These are phyloP conservation scores for Phytophthora vignae DNA, from an alignment of 352 stramenopile genomes.

Conservation along the genomic window DNA sequence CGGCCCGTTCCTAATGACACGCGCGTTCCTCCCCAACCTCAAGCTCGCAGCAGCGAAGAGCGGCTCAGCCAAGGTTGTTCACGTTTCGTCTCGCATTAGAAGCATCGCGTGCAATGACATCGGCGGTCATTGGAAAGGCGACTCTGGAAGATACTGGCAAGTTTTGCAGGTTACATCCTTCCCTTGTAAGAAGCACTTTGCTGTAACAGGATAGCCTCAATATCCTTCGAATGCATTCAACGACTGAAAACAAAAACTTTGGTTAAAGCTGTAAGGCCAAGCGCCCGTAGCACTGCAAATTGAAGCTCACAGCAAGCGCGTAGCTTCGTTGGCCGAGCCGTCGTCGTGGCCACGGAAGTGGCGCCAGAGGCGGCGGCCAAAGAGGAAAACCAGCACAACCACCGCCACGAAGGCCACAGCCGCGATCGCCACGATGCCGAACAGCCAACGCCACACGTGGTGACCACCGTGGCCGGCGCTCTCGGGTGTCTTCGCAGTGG, in stretches of 20 bases:
- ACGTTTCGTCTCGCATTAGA: conserved; percentile 52
- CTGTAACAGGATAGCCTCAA: neutral
- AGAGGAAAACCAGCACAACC: conserved; percentile 28
- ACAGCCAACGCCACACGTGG: conserved; percentile 35
- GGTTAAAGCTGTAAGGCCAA: too few relatives aligned
- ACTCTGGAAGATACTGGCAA: conserved; percentile 43
- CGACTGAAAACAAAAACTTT: too few relatives aligned
- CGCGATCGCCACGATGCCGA: conserved; percentile 31
- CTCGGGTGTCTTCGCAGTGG: conserved; percentile 6
- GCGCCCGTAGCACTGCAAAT: too few relatives aligned
- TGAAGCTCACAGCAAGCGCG: conserved; percentile 21
- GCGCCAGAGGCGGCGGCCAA: conserved; percentile 31
- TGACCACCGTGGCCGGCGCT: conserved; percentile 23
- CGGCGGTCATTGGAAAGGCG: conserved; percentile 31
- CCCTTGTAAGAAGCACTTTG: conserved; percentile 1
- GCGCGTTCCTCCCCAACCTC: conserved; percentile 44
- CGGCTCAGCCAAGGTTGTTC: conserved; percentile 35
- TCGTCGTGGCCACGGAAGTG: conserved; percentile 33
- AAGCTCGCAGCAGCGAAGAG: conserved; percentile 25
- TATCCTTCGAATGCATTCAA: neutral
- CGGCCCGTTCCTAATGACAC: conserved; percentile 55
- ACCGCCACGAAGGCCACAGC: conserved; percentile 28
- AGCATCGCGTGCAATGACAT: conserved; percentile 37
- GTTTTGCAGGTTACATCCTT: conserved; percentile 38
- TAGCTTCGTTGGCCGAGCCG: conserved; percentile 22